These are phyloP conservation scores for Raffaelea albimanens DNA, from an alignment of 2,329 filamentous ascomycete species.

Conservation along the genomic window DNA sequence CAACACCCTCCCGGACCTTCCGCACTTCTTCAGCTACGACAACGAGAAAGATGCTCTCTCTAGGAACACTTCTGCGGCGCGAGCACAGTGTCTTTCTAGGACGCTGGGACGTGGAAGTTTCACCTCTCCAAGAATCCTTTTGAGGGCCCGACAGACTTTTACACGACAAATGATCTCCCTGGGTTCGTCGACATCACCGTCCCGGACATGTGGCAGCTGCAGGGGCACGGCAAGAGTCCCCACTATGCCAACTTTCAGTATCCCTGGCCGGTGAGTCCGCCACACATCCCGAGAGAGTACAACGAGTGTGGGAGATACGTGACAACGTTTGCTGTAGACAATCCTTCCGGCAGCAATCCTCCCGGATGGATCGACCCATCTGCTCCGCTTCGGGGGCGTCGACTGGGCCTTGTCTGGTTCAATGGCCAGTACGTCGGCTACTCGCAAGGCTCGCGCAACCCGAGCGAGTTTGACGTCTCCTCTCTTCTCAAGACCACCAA, in stretches of 20 bases:
- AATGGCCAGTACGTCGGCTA: constrained; percentile 61
- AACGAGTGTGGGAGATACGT: constrained; percentile 56
- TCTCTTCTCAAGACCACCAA: constrained; percentile 18
- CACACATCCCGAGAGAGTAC: constrained; percentile 50
- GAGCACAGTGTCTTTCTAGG: constrained; percentile 2
- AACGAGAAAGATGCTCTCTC: constrained; percentile 19
- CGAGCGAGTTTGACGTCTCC: constrained; percentile 63
- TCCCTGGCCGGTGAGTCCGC: constrained; percentile 58
- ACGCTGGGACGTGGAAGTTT: constrained; percentile 40
- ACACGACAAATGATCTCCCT: constrained; percentile 24
- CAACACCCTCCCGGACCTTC: constrained; percentile 46
- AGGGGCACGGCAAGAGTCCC: constrained; percentile 53
- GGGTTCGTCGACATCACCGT: constrained; percentile 46
- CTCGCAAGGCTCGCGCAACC: constrained; percentile 60
- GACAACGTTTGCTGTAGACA: constrained; percentile 34
- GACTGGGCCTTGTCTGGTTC: constrained; percentile 64
- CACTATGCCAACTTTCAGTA: constrained; percentile 64
- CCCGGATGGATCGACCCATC: background rate
- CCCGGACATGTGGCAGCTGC: constrained; percentile 62
- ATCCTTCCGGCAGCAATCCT: constrained; percentile 19
- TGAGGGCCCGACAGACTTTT: constrained; percentile 32
- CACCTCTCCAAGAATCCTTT: constrained; percentile 35
- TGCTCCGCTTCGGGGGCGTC: constrained; percentile 50
- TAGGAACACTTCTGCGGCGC: background rate
- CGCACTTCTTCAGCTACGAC: constrained; percentile 45